Conservation (phyloP, 2,329 filamentous ascomycete species). For the Fusarium decemcellulare region DNA sequence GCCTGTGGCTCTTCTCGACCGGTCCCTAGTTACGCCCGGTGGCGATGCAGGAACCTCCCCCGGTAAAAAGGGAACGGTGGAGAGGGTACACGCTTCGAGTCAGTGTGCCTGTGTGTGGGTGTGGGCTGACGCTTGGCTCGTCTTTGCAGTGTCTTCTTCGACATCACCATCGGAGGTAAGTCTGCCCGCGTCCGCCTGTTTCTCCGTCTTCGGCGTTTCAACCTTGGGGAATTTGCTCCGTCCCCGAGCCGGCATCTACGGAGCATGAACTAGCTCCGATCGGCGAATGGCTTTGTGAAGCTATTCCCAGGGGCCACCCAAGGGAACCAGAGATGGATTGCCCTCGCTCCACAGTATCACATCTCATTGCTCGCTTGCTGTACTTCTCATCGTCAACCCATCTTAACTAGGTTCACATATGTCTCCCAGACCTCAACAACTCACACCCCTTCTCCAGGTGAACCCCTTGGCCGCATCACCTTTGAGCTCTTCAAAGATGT, state of each 20-base stretch:
- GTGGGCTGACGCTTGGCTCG: conserved; percentile 42
- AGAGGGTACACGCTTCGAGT: conserved; percentile 33
- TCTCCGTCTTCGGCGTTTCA: conserved; percentile 1
- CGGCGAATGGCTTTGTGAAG: conserved; percentile 25
- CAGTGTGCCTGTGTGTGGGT: conserved; percentile 25
- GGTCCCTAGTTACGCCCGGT: conserved; percentile 7
- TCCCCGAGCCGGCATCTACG: conserved; percentile 6
- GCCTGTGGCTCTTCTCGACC: background rate
- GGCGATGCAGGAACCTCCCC: conserved; percentile 29
- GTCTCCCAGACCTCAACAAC: background rate
- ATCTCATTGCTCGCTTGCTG: background rate
- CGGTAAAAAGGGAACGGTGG: conserved; percentile 22
- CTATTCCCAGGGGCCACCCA: conserved; percentile 31
- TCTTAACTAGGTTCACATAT: background rate
- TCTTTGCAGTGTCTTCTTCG: conserved; percentile 75
- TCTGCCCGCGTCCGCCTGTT: conserved; percentile 23
- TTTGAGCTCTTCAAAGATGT: conserved; percentile 92
- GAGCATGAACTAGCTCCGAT: background rate
- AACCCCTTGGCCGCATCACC: conserved; percentile 87
- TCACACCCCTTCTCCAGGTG: conserved; percentile 67
- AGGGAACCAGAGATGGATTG: background rate
- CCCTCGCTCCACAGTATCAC: too few species aligned
- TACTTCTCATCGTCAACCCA: background rate
- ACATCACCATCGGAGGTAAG: conserved; percentile 82
- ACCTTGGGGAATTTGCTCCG: background rate